Percentiles rank a stretch among this genome's conserved stretches.
phyloP scores from a whole-genome alignment of 2,329 filamentous ascomycete species.

The Xylariaceae sp. region DNA sequence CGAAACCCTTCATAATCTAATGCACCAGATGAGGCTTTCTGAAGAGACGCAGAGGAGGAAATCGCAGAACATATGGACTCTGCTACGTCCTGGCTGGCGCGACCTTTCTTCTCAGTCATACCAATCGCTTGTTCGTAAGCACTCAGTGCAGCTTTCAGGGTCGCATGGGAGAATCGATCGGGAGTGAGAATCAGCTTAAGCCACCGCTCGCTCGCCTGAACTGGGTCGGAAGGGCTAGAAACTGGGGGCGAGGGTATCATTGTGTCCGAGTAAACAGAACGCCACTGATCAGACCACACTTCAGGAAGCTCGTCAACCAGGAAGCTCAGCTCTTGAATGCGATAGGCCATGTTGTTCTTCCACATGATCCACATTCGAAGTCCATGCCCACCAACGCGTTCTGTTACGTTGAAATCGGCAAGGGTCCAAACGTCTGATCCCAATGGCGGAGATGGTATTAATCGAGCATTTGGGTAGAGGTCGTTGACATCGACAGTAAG shows the following conservation, averaged over 20 bases:
- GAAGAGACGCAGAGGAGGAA: constrained; percentile 63
- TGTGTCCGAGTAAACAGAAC: constrained; percentile 60
- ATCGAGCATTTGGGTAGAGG: constrained; percentile 58
- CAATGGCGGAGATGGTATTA: constrained; percentile 66
- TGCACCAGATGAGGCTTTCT: constrained; percentile 56
- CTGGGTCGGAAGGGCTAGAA: constrained; percentile 60
- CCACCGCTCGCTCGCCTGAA: constrained; percentile 80
- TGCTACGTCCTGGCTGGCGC: constrained; percentile 56
- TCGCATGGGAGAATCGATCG: constrained; percentile 73
- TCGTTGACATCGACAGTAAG: constrained; percentile 65
- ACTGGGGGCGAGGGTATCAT: constrained; percentile 50
- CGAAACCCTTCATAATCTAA: constrained; percentile 76
- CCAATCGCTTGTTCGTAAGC: constrained; percentile 70
- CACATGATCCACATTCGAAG: constrained; percentile 67
- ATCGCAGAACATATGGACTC: constrained; percentile 74
- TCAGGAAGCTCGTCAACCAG: constrained; percentile 59
- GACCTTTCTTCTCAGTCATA: constrained; percentile 35
- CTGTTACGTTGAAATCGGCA: constrained; percentile 67
- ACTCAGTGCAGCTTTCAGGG: constrained; percentile 75
- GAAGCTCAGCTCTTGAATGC: constrained; percentile 70
- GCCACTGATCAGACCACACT: constrained; percentile 68
- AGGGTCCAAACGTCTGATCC: constrained; percentile 76
- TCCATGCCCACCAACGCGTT: constrained; percentile 52
- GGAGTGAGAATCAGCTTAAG: constrained; percentile 77
- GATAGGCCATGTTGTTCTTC: constrained; percentile 79